Evolutionary conservation across 192 early-diverging fungal species (phyloP).

Genomic region (Coemansia reversa): DNA sequence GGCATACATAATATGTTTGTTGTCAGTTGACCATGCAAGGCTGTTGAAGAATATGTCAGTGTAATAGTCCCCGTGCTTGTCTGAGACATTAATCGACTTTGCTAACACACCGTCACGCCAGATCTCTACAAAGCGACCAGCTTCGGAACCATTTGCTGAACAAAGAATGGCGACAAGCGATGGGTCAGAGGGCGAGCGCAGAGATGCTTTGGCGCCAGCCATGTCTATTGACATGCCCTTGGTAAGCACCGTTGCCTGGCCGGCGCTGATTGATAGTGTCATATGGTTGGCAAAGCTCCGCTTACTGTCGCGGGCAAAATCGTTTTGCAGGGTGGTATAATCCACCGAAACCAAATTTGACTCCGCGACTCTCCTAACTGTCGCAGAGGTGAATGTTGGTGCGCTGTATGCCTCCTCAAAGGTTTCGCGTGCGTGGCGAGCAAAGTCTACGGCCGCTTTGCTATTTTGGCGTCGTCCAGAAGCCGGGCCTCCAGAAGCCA

Average conservation of each 20-base stretch:
- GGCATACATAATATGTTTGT: constrained; percentile 61
- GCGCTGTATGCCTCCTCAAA: constrained; percentile 35
- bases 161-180: constrained; percentile 48
- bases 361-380: constrained; percentile 9
- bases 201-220: constrained; percentile 17
- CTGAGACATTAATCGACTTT: constrained; percentile 61
- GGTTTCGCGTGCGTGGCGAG: constrained; percentile 19
- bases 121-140: constrained; percentile 61
- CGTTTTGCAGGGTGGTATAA: constrained; percentile 50
- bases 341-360: constrained; percentile 28
- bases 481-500: constrained; percentile 12
- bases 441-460: constrained; percentile 32
- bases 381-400: constrained; percentile 15
- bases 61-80: constrained; percentile 72
- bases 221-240: constrained; percentile 35
- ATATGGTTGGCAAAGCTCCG: constrained; percentile 49
- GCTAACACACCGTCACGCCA: constrained; percentile 57
- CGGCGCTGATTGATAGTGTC: constrained; percentile 30
- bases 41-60: constrained; percentile 65
- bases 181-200: constrained; percentile 30
- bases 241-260: constrained; percentile 23
- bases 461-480: constrained; percentile 27
- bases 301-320: constrained; percentile 56
- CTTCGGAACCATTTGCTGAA: not conserved
- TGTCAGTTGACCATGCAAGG: constrained; percentile 62